Conservation (phyloP, 2,329 filamentous ascomycete genomes). For the Diaporthe ilicicola region DNA sequence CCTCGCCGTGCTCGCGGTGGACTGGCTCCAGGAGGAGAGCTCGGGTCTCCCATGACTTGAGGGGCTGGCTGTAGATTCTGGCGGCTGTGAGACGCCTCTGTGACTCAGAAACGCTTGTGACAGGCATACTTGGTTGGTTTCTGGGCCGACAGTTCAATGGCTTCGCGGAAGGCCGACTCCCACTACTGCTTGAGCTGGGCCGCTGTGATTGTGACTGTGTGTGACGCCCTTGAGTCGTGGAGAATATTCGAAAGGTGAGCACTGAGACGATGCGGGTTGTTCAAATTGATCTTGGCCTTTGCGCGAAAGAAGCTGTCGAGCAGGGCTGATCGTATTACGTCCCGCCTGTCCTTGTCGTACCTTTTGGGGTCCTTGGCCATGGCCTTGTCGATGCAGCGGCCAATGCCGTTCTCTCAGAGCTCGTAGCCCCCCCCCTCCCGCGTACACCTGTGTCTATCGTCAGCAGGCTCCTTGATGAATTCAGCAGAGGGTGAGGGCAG, state of each 20-base stretch:
- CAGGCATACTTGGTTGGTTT: background rate
- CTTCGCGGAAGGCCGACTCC: slow-evolving; percentile 6
- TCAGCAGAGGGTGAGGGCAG: no score
- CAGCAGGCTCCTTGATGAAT: background rate
- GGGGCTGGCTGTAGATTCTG: background rate
- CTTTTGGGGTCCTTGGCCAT: background rate
- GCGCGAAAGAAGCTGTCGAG: background rate
- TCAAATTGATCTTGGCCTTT: background rate
- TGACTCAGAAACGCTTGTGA: background rate
- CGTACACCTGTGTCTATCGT: background rate
- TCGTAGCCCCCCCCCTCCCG: slow-evolving; percentile 12
- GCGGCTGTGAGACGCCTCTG: background rate
- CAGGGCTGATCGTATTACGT: background rate
- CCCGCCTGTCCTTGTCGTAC: background rate
- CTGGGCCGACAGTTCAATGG: background rate
- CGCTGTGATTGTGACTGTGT: background rate
- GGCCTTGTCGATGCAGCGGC: background rate
- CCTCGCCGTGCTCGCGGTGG: background rate
- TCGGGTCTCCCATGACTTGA: background rate
- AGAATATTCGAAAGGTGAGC: background rate
- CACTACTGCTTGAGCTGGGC: background rate
- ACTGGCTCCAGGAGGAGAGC: background rate
- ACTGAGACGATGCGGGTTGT: background rate
- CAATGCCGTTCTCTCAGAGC: slow-evolving; percentile 8
- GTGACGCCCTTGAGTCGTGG: background rate